Conservation (phyloP, 2,329 filamentous ascomycete genomes). For the Sporothrix phasma region DNA sequence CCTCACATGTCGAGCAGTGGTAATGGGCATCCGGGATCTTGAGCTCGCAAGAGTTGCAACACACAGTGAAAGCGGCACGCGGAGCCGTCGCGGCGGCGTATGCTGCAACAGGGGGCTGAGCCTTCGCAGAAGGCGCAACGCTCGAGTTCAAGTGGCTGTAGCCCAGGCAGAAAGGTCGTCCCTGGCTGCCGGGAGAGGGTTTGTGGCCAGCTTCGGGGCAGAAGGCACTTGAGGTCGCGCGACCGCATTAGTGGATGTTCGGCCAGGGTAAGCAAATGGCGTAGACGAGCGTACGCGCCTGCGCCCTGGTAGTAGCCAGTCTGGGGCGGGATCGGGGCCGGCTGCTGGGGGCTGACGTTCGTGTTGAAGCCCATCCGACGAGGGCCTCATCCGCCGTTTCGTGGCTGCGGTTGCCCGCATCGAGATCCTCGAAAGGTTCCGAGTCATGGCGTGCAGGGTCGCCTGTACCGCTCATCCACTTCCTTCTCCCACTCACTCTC, state of each 20-base stretch:
- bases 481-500: constrained; percentile 7
- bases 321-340: not conserved
- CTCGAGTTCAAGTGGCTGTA: not conserved
- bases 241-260: not conserved
- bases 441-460: constrained; percentile 18
- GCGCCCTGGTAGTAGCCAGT: not conserved
- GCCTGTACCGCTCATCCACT: constrained; percentile 11
- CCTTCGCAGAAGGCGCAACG: not conserved
- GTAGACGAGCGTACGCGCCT: not conserved
- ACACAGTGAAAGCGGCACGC: constrained; percentile 58
- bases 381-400: constrained; percentile 18
- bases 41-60: constrained; percentile 82
- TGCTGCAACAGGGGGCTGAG: not conserved
- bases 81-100: not conserved
- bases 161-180: not conserved
- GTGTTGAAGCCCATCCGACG: not conserved
- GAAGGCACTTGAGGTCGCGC: not conserved
- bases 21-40: constrained; percentile 76
- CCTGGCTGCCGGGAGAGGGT: not conserved
- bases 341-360: not conserved
- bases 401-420: constrained; percentile 16
- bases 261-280: not conserved
- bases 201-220: not conserved
- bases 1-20: constrained; percentile 88
- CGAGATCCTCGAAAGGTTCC: constrained; percentile 18